A percentile compares a stretch with the other conserved stretches of the same genome.
These are phyloP conservation scores for Elongisporangium undulatum DNA, from an alignment of 352 stramenopile species.

Conservation along the genomic window DNA sequence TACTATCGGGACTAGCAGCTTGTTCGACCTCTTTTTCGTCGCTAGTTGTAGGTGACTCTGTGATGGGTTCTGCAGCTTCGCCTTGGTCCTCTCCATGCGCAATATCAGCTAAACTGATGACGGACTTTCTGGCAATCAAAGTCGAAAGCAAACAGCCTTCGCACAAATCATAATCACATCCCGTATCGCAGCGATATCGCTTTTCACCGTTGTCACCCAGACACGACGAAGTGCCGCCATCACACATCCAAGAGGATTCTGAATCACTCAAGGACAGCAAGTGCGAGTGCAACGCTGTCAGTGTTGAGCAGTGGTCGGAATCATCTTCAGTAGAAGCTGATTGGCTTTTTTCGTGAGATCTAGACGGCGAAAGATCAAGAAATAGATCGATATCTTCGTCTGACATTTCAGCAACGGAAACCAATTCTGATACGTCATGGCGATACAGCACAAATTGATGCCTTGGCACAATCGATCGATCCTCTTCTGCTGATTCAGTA, in stretches of 20 bases:
- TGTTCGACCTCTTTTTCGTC: slow-evolving; percentile 3
- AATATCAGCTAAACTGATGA: neutral
- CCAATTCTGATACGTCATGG: slow-evolving; percentile 43
- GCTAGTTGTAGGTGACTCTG: slow-evolving; percentile 1
- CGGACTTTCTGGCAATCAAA: slow-evolving; percentile 20
- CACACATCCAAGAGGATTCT: slow-evolving; percentile 72
- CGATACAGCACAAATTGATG: slow-evolving; percentile 64
- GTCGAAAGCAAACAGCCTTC: slow-evolving; percentile 47
- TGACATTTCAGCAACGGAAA: slow-evolving; percentile 43
- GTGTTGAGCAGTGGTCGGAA: slow-evolving; percentile 12
- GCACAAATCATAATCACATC: slow-evolving; percentile 79
- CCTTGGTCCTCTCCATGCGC: slow-evolving; percentile 3
- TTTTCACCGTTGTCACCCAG: slow-evolving; percentile 48
- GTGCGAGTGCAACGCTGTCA: slow-evolving; percentile 56
- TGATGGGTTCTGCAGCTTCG: slow-evolving; percentile 3
- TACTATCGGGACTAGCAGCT: neutral
- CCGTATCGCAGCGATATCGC: slow-evolving; percentile 55
- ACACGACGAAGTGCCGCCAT: slow-evolving; percentile 49
- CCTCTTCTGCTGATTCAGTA: neutral
- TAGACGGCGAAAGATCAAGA: slow-evolving; percentile 33
- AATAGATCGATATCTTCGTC: slow-evolving; percentile 52
- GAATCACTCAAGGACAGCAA: slow-evolving; percentile 35
- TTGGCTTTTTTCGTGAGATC: slow-evolving; percentile 4
- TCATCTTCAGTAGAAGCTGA: neutral
- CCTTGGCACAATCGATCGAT: slow-evolving; percentile 17